Base-by-base conservation (phyloP, 495 filamentous ascomycete genomes). In the Articulospora tetracladia region DNA sequence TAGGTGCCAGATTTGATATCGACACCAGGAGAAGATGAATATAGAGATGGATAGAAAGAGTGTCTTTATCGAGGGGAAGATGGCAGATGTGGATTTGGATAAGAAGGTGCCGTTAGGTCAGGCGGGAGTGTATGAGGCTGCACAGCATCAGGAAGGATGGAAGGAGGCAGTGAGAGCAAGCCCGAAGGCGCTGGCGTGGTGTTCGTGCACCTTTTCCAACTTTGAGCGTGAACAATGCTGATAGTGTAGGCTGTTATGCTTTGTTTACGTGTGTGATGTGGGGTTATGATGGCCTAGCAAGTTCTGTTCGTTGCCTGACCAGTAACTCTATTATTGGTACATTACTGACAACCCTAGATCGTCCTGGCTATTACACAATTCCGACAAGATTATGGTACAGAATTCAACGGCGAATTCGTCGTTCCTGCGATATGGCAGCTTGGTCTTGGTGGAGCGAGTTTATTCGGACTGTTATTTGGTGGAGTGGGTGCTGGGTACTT, bases 221-320 rank as follows among this genome's bases (percentile, higher is more conserved):
- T 10, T 3, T 1, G 26, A 30, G 27, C n/a, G 39, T 10, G 20
- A 20, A 1, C 17, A 11, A 22, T 55, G 32, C 1, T 28, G 22
- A 17, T 1, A 26, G 0, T 12, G 11, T 23, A 64, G 61, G 61
- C 20, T 51, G 11, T 0, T 64, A 64, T 53, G 41, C 52, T 11
- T 26, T 64, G 12, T 64, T 64, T 27, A 64, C 53, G n/a, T 60
- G 57, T 57, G 47, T 64, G 26, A 60, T 64, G 53, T 64, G 57
- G 57, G 62, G 62, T 13, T 60, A 64, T 54, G 62, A 64, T 46
- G 57, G 57, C 0, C 27, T 64, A 3, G 61, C 61, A n/a, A 56
- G 51, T 22, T 61, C 59, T 6, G 59, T 61, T 8, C 17, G 52
- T 46, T 28, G n/a, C n/a, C n/a, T n/a, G n/a, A n/a, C n/a, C n/a